Base-by-base conservation (phyloP, 1,284 basidiomycete species). In the Cronartium ribicola region DNA sequence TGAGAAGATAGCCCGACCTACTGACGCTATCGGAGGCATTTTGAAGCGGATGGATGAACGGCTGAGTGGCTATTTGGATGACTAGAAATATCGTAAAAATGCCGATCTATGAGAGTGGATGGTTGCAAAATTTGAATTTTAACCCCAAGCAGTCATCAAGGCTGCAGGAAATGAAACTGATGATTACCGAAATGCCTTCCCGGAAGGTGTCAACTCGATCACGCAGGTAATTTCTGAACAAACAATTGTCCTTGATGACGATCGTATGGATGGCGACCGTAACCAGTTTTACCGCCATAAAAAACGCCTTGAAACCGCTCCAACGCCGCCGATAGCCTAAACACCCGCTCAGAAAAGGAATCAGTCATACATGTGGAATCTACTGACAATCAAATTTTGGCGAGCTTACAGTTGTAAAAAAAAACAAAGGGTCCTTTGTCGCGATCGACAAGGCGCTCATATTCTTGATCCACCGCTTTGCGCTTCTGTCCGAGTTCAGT, bases 401-500 rank as follows among this genome's bases (percentile, higher is more conserved):
- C 0, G 46, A 36, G 36, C 68, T 29, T 61, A 69, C 67, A 29
- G 46, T 59, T 57, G n/a, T 29, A 46, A 13, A 69, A 57, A 39
- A 36, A 62, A 3, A 62, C 22, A 14, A 62, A 62, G 6, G 39
- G 39, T 37, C 39, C 60, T 40, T 62, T 14, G 17, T 40, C 39
- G 60, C 39, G 17, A 62, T 62, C 29, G 29, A 62, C 8, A 1
- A 37, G 39, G n/a, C 22, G 60, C 60, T 13, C 4, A 6, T 40
- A 36, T n/a, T 40, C 60, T 37, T 62, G 22, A 14, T 40, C 63
- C 10, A 44, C 46, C 17, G 65, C 36, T 36, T 83, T 87, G 43
- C 90, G 83, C 39, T 80, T 84, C 40, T 85, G 83, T 3, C 90
- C 90, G 20, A 91, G 84, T 78, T 90, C 89, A 11, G 88, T 90